Conservation (phyloP, 768 basidiomycete genomes). For the Boletus reticulatus region DNA sequence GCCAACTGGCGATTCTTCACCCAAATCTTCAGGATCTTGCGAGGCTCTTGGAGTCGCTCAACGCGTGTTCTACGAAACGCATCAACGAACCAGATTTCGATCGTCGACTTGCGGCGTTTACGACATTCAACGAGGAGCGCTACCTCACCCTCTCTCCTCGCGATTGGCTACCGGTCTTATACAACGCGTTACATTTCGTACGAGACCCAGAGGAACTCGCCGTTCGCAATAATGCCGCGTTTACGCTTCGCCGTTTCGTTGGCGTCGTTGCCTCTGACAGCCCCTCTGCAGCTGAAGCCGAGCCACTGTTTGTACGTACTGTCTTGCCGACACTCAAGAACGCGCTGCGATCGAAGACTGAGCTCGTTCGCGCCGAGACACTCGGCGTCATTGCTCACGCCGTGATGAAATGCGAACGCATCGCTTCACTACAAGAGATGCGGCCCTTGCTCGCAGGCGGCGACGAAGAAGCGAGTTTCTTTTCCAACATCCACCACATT, state of each 20-base stretch:
- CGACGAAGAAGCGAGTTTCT: conserved; percentile 94
- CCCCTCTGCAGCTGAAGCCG: conserved; percentile 40
- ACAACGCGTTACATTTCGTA: conserved; percentile 81
- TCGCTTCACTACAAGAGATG: conserved; percentile 75
- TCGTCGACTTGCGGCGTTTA: conserved; percentile 73
- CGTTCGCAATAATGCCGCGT: conserved; percentile 78
- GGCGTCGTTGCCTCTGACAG: conserved; percentile 44
- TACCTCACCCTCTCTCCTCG: conserved; percentile 48
- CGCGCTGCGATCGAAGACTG: conserved; percentile 73
- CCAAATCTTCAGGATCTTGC: conserved; percentile 49
- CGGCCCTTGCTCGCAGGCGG: conserved; percentile 76
- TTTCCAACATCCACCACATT: conserved; percentile 93
- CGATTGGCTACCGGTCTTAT: conserved; percentile 81
- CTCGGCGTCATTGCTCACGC: conserved; percentile 76
- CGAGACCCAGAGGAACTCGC: conserved; percentile 89
- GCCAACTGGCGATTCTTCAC: conserved; percentile 38
- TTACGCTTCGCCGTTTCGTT: conserved; percentile 74
- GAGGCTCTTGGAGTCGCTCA: conserved; percentile 62
- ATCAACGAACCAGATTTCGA: conserved; percentile 95
- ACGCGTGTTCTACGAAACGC: conserved; percentile 80
- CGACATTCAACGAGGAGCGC: conserved; percentile 64
- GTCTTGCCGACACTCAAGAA: conserved; percentile 81
- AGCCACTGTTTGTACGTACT: conserved; percentile 56
- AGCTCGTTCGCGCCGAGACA: conserved; percentile 84
- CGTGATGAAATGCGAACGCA: conserved; percentile 58